Conservation (phyloP, 2,329 filamentous ascomycete genomes). For the Phyllosticta paracitricarpa region DNA sequence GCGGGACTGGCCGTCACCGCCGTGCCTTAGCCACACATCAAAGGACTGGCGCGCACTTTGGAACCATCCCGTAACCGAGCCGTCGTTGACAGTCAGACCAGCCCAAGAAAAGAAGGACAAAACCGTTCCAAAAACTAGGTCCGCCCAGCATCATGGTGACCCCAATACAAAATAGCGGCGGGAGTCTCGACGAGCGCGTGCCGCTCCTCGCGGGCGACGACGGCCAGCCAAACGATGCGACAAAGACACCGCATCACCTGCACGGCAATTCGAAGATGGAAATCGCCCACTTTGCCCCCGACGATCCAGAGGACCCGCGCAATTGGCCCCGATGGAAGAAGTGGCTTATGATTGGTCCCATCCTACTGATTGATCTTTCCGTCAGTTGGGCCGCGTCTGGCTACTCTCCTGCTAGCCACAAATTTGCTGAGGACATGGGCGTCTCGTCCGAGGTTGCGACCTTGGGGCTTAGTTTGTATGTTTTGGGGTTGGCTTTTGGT, state of each 20-base stretch:
- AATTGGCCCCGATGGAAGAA: conserved; percentile 25
- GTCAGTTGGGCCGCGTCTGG: conserved; percentile 38
- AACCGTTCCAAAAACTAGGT: not conserved
- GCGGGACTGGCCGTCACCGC: not conserved
- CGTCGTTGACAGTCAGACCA: not conserved
- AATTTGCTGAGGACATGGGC: conserved; percentile 33
- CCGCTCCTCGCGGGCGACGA: not conserved
- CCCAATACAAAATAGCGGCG: not conserved
- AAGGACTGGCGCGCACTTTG: not conserved
- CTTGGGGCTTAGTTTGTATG: conserved; percentile 37
- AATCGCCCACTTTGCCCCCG: conserved; percentile 19
- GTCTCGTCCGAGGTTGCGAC: conserved; percentile 33
- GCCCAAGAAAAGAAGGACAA: not conserved
- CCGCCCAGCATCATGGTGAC: not conserved
- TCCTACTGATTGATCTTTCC: conserved; percentile 26
- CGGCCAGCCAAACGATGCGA: not conserved
- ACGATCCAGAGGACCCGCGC: conserved; percentile 23
- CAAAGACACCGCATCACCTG: not conserved
- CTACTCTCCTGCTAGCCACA: conserved; percentile 35
- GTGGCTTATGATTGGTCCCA: conserved; percentile 27
- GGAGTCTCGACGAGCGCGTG: not conserved
- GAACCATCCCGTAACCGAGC: not conserved
- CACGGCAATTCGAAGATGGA: not conserved
- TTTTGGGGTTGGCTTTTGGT: conserved; percentile 36
- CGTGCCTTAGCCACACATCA: not conserved